Base-by-base conservation (phyloP, 805 yeast genomes). In the Saturnispora quitensis region DNA sequence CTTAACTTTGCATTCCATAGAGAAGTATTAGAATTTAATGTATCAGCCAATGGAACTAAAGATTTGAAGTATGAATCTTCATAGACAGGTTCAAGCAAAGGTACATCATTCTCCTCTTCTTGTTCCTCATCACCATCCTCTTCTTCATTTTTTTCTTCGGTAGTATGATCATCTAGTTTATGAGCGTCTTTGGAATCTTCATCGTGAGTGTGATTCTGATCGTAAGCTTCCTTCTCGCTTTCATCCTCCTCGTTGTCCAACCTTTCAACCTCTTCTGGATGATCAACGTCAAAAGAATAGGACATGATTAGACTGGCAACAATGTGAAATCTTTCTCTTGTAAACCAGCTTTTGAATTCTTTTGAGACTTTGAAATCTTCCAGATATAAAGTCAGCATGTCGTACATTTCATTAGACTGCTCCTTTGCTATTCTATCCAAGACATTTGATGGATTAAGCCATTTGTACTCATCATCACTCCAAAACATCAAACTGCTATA, bases 41-140 rank as follows among this genome's bases (percentile, higher is more conserved):
- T 82, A 63, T 91, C 99, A 0, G 98, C 98, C 45, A 89, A 70
- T 0, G 98, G 96, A 3, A 90, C 89, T 96, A 93, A 84, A 0
- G 95, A 84, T 63, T 90, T 90, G 56, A 75, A 69, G 53, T 72
- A 78, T 3, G 73, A 17, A 40, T 65, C 68, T 15, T 45, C 43
- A 33, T 51, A 53, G 17, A 63, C 49, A 13, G 58, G 60, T 47
- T 69, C 73, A n/a, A 44, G 44, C 5, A 42, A 42, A 2, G 47
- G 47, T 9, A 20, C 24, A 6, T 45, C 38, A 20, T 51, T 51
- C 2, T 54, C 58, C 7, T 52, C 58, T 6, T 58, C 60, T 1
- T 60, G 66, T 8, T 60, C 65, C 8, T 62, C 65, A 1, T 56
- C 65, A 0, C 58, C 63, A 2, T 58, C 65, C 6, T 63, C 66